Evolutionary conservation across 805 yeast genomes (phyloP), one percentile per base, ranked within the genome.

Genomic region (Cyberlindnera veronae): DNA sequence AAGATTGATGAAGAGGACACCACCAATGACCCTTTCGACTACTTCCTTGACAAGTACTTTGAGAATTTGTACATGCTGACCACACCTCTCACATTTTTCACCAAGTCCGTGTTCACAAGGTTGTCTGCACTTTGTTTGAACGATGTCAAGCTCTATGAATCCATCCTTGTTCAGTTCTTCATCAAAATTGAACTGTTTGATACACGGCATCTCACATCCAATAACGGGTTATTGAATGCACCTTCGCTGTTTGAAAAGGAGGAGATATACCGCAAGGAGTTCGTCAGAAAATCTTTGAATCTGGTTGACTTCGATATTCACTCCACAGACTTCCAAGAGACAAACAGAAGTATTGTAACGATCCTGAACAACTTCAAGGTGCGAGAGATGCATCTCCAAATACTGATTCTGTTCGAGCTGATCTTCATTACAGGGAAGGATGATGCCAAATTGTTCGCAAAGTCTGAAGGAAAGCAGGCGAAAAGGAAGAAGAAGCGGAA

Each of bases 301-400:
- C 33, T 65, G 18, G 39, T 54, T 7, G 55, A 53, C 21, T 54
- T 56, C 26, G 54, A 51, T 18, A 43, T 58, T 10, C 45, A 50
- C 14, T 51, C 54, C 11, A 18, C 45, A 16, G 39, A 56, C 41
- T 51, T 51, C 19, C 41, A 43, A n/a, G 54, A 52, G 19, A 52
- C 54, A 4, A 57, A 61, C 32, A 61, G 60, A 19, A 48, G 53
- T 8, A 29, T 62, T 1, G 51, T 50, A 1, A 64, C 59, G 13
- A 44, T 72, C 1, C 51, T 65, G 3, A 54, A 62, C 28, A 66
- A 69, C 28, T 60, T 77, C 42, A 78, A 77, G 46, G 62, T 73
- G 3, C 60, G 82, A 26, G 84, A 78, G 46, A 72, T 79, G 1
- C 81, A 77, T 45, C 52, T 79, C 23, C 84, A 79, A 50, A 61